Percentiles rank a stretch among this genome's conserved stretches.
Evolutionary conservation across 176 grass and related monocot genomes (phyloP).

Genomic region (Triticum monococcum): DNA sequence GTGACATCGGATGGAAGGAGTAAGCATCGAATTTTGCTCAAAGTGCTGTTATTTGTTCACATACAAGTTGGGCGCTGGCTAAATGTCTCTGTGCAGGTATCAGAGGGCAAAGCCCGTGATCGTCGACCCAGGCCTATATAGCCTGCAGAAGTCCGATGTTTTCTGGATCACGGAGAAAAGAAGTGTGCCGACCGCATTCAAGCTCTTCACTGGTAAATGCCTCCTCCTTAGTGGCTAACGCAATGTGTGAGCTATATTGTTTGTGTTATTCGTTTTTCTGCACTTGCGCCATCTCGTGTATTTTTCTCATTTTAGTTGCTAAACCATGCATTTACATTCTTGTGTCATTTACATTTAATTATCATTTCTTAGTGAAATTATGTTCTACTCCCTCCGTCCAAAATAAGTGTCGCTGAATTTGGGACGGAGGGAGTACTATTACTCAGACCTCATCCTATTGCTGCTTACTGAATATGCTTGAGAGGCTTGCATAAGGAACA

Average conservation of each 20-base stretch:
- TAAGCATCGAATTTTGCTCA: constrained; percentile 37
- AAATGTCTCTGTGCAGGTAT: constrained; percentile 52
- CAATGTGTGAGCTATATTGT: background rate
- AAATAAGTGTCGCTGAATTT: no score
- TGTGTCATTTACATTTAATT: background rate
- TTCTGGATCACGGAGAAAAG: constrained; percentile 96
- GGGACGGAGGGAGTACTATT: background rate
- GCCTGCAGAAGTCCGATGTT: constrained; percentile 80
- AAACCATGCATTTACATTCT: background rate
- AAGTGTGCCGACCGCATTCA: constrained; percentile 92
- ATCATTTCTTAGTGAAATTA: background rate
- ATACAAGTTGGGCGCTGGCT: background rate
- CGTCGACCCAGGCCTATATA: constrained; percentile 94
- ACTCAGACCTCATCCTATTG: background rate
- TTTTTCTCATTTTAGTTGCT: background rate
- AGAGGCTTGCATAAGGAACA: background rate
- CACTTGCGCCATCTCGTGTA: background rate
- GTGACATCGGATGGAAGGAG: constrained; percentile 99
- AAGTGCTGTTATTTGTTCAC: constrained; percentile 15
- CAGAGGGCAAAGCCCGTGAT: constrained; percentile 98
- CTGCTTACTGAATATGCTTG: background rate
- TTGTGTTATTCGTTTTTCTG: background rate
- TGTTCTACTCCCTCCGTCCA: background rate
- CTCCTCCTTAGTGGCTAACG: background rate
- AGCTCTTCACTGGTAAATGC: constrained; percentile 91